These are phyloP conservation scores for Jatropha podagrica DNA, from an alignment of 441 rosid species.

Conservation along the genomic window DNA sequence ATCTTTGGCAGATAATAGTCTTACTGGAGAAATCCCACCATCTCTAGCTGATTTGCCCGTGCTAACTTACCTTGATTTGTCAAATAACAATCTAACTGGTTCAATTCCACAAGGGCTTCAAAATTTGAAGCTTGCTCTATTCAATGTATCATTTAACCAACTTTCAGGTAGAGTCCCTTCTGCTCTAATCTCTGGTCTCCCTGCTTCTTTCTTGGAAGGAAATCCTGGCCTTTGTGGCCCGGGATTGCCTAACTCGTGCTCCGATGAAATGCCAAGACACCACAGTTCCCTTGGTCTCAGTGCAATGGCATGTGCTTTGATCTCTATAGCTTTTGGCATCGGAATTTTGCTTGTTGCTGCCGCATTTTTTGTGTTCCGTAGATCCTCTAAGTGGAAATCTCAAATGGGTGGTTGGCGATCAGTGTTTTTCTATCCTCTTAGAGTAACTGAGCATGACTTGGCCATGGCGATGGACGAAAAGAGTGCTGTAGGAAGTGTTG, in stretches of 20 bases:
- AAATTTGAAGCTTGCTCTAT: conserved; percentile 47
- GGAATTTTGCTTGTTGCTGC: conserved; percentile 41
- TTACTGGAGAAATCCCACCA: conserved; percentile 68
- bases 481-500: conserved; percentile 63
- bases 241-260: conserved; percentile 65
- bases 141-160: conserved; percentile 69
- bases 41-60: conserved; percentile 56
- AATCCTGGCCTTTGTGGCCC: conserved; percentile 86
- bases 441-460: conserved; percentile 57
- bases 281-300: conserved; percentile 39
- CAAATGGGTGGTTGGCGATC: conserved; percentile 41
- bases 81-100: conserved; percentile 71
- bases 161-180: conserved; percentile 71
- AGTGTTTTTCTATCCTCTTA: conserved; percentile 72
- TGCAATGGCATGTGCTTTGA: conserved; percentile 42
- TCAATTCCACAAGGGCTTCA: conserved; percentile 64
- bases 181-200: conserved; percentile 51
- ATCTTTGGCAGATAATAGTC: conserved; percentile 54
- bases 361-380: conserved; percentile 41
- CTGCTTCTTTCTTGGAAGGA: conserved; percentile 90
- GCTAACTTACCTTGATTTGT: conserved; percentile 60
- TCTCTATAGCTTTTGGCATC: conserved; percentile 63
- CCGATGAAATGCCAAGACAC: conserved; percentile 45
- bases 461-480: conserved; percentile 57
- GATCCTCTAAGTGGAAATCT: conserved; percentile 50